These are phyloP conservation scores for Leccinellum albellum DNA, from an alignment of 768 basidiomycete genomes.

Conservation along the genomic window DNA sequence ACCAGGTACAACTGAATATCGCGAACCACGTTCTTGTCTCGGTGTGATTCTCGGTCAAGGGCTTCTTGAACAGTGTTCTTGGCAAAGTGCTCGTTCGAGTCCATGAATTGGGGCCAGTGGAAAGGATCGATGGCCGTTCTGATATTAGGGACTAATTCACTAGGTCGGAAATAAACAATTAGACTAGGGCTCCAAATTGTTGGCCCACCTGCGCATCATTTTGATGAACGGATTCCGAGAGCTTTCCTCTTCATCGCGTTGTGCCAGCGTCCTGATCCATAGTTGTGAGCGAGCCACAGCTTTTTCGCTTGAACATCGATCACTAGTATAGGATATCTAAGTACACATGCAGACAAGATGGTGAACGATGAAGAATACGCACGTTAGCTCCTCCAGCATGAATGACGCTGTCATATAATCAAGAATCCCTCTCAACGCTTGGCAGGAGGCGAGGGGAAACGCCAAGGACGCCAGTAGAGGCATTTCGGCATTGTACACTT, in stretches of 20 bases:
- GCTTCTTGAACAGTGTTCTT: conserved; percentile 24
- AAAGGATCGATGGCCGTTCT: conserved; percentile 22
- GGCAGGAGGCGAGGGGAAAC: conserved; percentile 21
- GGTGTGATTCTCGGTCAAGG: conserved; percentile 24
- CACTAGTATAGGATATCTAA: conserved; percentile 12
- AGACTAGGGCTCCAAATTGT: not conserved
- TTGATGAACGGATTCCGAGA: conserved; percentile 23
- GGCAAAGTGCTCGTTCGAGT: conserved; percentile 18
- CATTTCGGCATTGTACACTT: conserved; percentile 26
- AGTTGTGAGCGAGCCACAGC: conserved; percentile 14
- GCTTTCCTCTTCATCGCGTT: conserved; percentile 13
- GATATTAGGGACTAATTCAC: conserved; percentile 23
- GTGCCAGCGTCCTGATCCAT: conserved; percentile 23
- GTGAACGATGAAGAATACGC: not conserved
- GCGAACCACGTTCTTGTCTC: conserved; percentile 7
- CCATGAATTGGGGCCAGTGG: conserved; percentile 28
- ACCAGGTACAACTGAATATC: conserved; percentile 27
- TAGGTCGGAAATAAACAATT: conserved; percentile 3
- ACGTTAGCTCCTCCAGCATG: conserved; percentile 31
- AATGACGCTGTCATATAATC: conserved; percentile 30
- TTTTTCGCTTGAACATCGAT: conserved; percentile 23
- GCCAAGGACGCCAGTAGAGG: conserved; percentile 23
- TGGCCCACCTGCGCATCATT: conserved; percentile 24
- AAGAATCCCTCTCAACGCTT: conserved; percentile 22
- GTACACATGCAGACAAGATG: not conserved